Evolutionary conservation across 331 rosid genomes (phyloP), one percentile per base, ranked within the genome.

Genomic region (Dryas integrifolia): DNA sequence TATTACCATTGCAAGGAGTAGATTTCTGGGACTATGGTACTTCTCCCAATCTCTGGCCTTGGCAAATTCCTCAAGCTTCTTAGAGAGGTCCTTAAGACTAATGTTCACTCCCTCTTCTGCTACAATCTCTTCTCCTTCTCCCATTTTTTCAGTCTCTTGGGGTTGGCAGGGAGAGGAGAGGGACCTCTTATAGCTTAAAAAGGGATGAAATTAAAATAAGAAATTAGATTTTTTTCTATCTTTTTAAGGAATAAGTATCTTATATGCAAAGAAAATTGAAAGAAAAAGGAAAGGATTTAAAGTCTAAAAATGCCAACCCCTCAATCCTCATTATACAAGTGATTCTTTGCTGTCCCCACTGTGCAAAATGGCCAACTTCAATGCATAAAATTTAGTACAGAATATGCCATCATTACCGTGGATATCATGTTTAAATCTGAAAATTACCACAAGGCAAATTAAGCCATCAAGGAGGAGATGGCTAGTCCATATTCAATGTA

Each of bases 1-100:
- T 46, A 49, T 43, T 75, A 81, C 88, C 88, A 85, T 85, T 26
- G 88, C 88, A 59, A 85, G 88, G 44, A 85, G 84, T 43, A 85
- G 75, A 58, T 85, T 81, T 65, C 88, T 68, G 62, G 88, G 88
- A 46, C 82, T 81, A 9, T 85, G 88, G 74, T 81, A 72, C 70
- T 78, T 85, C 59, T 81, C 88, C 88, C 88, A 85, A 39, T 81
- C 79, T 57, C 86, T 79, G 55, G 84, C 84, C 71, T 81, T 72
- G 51, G 88, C 86, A 35, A 85, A 85, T 70, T 81, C 88, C 60
- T 85, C 82, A 15, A 81, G 84, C 82, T 64, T 79, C 35, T 15
- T 51, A 5, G 88, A 85, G 65, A 81, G 80, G 48, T 85, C 84
- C 69, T 81, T 85, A 14, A 85, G 82, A 65, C 86, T 76, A 60